Evolutionary conservation across 2,329 filamentous ascomycete species (phyloP), one percentile per base, ranked within the genome.

Genomic region (Pseudogymnoascus sp.): DNA sequence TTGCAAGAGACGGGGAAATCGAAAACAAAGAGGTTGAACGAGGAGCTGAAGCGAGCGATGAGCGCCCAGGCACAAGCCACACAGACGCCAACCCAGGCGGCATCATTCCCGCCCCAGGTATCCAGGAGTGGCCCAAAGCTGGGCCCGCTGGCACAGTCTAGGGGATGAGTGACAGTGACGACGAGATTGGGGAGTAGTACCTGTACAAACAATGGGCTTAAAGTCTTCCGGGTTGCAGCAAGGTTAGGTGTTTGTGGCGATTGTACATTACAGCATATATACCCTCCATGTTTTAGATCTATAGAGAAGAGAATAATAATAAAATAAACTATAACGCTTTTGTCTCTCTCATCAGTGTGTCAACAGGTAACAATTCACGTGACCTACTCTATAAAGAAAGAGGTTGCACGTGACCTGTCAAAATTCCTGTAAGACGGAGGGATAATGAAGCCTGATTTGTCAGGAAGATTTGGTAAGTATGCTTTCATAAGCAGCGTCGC

Each of bases 381-480:
- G 46, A 28, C 40, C 2, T 22, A 10, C 3, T 10, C 11, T 1
- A 1, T 12, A 2, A 14, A 11, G 8, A 19, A 19, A 19, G 7
- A 4, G 8, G 1, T 6, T 2, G 2, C 41, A 46, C 22, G 41
- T 46, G 41, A 46, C 14, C 46, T 31, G 46, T 31, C 46, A 56
- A 12, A 22, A 56, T 4, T 33, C 3, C 5, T 3, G 50, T 56
- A 33, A 33, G 50, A 56, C 50, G 28, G 50, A 33, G 50, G 50
- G n/a, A 56, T 56, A 56, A 19, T 33, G 46, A 56, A 12, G 28
- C 46, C 46, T 56, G n/a, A 56, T 56, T 56, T 56, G 46, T 56
- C 50, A 56, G 46, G 24, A 31, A 53, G 24, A 53, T n/a, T 16
- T 53, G 46, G 24, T 53, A 53, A 53, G 46, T 16, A 31, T 5